Evolutionary conservation across 176 grass and related monocot genomes (phyloP), one percentile per base, ranked within the genome.

Genomic region (Olyra latifolia): DNA sequence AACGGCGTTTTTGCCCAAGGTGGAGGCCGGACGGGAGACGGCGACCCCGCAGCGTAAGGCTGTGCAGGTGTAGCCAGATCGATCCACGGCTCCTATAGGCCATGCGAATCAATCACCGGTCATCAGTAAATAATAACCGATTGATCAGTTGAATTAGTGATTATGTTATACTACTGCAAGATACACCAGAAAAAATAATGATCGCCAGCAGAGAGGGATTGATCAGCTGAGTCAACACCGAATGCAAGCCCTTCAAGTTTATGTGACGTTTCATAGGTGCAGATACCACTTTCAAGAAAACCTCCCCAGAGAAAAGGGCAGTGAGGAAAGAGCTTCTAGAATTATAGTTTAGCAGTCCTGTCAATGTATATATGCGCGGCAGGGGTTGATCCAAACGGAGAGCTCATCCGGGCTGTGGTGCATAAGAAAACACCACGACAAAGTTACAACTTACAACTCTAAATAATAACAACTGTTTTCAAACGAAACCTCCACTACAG

Each of bases 241-340:
- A 56, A 30, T 24, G 1, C 9, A 61, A 46, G 22, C 6, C 15
- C 22, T 2, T 20, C 10, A 38, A 46, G 8, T 38, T 44, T 60
- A 10, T 74, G 30, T 69, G 65, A 16, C 77, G 69, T 52, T 85
- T 52, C 49, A 62, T 29, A 76, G 50, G 52, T 49, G 60, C 17
- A 70, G 73, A 28, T 6, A 27, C 4, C 3, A 7, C 8, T 22
- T 23, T 20, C 32, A 28, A 13, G 40, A 71, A 69, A 82, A 69
- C 39, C 8, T 41, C 0, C 12, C 15, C 69, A 6, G 13, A 47
- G 54, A 49, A 72, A 82, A 62, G 46, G 55, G 62, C 8, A 3
- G 12, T 9, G 6, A 23, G 7, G 10, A 8, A 12, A 42, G 22
- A 28, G 4, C 57, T 85, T 79, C 66, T 85, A 85, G 83, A 85